These are phyloP conservation scores for Tubosaeta brunneosetosa DNA, from an alignment of 768 basidiomycete species.

Conservation along the genomic window DNA sequence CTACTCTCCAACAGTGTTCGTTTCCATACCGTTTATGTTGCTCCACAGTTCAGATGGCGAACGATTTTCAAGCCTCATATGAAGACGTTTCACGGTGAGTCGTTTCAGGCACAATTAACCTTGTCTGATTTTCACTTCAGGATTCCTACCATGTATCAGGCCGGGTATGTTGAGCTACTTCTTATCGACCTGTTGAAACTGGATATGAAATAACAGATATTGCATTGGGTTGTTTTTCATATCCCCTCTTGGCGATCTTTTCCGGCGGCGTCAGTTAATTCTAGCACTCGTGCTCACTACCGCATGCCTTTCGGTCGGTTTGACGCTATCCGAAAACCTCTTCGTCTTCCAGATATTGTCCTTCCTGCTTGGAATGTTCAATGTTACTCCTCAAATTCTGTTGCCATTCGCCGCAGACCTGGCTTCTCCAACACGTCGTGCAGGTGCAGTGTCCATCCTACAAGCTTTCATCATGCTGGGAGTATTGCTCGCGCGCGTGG, in stretches of 20 bases:
- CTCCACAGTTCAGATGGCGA: constrained; percentile 29
- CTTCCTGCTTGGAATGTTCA: constrained; percentile 36
- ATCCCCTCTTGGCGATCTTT: constrained; percentile 42
- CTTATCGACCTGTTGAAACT: not conserved
- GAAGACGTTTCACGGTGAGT: constrained; percentile 29
- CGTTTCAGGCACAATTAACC: not conserved
- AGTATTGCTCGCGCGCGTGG: constrained; percentile 27
- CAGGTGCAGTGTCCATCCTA: constrained; percentile 27
- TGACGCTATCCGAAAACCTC: constrained; percentile 33
- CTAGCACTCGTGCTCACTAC: constrained; percentile 32
- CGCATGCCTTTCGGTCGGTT: constrained; percentile 34
- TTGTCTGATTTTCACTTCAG: constrained; percentile 26
- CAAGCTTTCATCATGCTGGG: constrained; percentile 24
- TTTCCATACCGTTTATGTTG: not conserved
- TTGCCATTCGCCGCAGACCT: constrained; percentile 44
- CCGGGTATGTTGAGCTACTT: constrained; percentile 40
- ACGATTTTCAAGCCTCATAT: constrained; percentile 32
- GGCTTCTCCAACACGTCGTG: constrained; percentile 27
- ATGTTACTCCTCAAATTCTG: constrained; percentile 36
- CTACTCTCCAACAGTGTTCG: too few relatives aligned
- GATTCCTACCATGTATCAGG: constrained; percentile 62
- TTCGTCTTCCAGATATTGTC: constrained; percentile 31
- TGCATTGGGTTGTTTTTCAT: constrained; percentile 38
- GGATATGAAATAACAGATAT: not conserved
- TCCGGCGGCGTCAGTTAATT: constrained; percentile 40